Conservation (phyloP, 2,329 filamentous ascomycete species). For the Hypoxylon sp. region DNA sequence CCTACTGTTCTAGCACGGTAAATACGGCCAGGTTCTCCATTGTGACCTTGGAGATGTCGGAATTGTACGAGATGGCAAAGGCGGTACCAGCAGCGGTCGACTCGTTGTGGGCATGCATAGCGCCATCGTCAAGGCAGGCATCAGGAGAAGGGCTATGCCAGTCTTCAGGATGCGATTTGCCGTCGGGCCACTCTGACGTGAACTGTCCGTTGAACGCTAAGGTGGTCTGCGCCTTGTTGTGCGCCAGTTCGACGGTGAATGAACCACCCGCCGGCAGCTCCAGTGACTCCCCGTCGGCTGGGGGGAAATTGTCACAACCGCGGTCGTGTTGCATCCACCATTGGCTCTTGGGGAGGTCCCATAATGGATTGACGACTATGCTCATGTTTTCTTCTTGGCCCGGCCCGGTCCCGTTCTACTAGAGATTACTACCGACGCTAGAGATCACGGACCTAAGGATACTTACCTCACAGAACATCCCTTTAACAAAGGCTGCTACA, state of each 20-base stretch:
- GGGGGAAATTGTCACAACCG: slow-evolving; percentile 59
- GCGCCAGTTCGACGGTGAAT: slow-evolving; percentile 65
- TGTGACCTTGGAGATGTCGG: slow-evolving; percentile 62
- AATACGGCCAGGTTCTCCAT: slow-evolving; percentile 69
- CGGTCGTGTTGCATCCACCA: slow-evolving; percentile 68
- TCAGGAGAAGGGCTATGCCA: slow-evolving; percentile 58
- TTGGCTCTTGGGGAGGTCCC: slow-evolving; percentile 59
- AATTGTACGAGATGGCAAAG: slow-evolving; percentile 66
- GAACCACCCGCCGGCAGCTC: slow-evolving; percentile 64
- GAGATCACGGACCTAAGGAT: background rate
- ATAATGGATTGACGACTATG: slow-evolving; percentile 63
- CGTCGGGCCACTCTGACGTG: slow-evolving; percentile 64
- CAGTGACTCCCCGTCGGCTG: slow-evolving; percentile 55
- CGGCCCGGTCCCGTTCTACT: slow-evolving; percentile 37
- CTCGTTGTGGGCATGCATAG: slow-evolving; percentile 63
- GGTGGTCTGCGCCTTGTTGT: slow-evolving; percentile 65
- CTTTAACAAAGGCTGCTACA: slow-evolving; percentile 54
- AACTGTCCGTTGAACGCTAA: slow-evolving; percentile 60
- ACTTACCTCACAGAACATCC: slow-evolving; percentile 59
- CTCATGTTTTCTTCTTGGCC: slow-evolving; percentile 61
- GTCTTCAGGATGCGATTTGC: slow-evolving; percentile 61
- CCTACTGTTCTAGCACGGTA: slow-evolving; percentile 61
- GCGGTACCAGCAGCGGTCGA: slow-evolving; percentile 63
- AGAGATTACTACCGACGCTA: background rate
- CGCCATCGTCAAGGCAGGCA: slow-evolving; percentile 54